phyloP scores from a whole-genome alignment of 1,284 basidiomycete species.

The Salmacisia buchloeana region DNA sequence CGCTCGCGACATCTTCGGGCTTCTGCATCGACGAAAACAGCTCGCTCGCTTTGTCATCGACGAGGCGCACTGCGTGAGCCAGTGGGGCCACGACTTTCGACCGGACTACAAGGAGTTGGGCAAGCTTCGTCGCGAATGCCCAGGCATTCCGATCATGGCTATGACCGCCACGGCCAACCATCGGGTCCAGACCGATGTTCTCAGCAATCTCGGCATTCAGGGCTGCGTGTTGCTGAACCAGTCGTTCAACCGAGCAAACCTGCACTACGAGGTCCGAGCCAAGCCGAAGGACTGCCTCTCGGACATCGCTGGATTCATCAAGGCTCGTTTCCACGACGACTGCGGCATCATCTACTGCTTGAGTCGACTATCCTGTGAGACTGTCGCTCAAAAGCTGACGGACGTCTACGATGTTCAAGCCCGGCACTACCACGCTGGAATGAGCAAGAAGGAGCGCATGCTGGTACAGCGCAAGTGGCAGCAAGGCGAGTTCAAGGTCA shows the following conservation, averaged over 20 bases:
- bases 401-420: slow-evolving; percentile 62
- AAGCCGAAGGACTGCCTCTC: slow-evolving; percentile 57
- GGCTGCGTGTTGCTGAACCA: slow-evolving; percentile 60
- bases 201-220: slow-evolving; percentile 62
- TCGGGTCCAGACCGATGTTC: slow-evolving; percentile 72
- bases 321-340: slow-evolving; percentile 58
- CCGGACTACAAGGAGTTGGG: slow-evolving; percentile 58
- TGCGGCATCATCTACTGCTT: slow-evolving; percentile 85
- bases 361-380: slow-evolving; percentile 69
- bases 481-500: slow-evolving; percentile 66
- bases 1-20: slow-evolving; percentile 59
- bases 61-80: slow-evolving; percentile 84
- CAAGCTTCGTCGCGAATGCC: slow-evolving; percentile 66
- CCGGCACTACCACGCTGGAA: slow-evolving; percentile 78
- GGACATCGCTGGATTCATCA: slow-evolving; percentile 71
- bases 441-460: slow-evolving; percentile 64
- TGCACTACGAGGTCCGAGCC: slow-evolving; percentile 67
- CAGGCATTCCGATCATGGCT: slow-evolving; percentile 83
- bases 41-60: slow-evolving; percentile 90
- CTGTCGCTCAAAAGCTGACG: slow-evolving; percentile 65
- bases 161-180: slow-evolving; percentile 87
- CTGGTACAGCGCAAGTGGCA: slow-evolving; percentile 71
- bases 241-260: slow-evolving; percentile 88
- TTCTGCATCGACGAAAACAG: slow-evolving; percentile 59
- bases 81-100: slow-evolving; percentile 80